Evolutionary conservation across 176 grass and related monocot genomes (phyloP).

Genomic region (Aegilops bicornis): DNA sequence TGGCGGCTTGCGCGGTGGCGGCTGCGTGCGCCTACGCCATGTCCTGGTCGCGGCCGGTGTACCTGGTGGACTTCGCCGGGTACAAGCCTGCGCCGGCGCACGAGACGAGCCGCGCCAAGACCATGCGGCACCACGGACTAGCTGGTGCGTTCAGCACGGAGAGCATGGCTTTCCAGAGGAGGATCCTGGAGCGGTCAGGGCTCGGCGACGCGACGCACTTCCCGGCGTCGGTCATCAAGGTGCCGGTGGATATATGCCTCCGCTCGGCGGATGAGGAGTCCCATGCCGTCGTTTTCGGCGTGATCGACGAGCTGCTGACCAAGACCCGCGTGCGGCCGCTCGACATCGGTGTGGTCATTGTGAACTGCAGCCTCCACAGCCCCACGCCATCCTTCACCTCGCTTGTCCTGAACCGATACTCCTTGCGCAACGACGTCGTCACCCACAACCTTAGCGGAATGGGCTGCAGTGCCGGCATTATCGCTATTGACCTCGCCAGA

Average conservation of each 20-base stretch:
- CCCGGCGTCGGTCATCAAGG: background rate
- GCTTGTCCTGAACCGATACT: slow-evolving; percentile 49
- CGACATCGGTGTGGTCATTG: slow-evolving; percentile 44
- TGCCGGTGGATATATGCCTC: slow-evolving; percentile 3
- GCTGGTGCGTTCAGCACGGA: background rate
- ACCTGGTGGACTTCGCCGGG: background rate
- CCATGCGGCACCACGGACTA: background rate
- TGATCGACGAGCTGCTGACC: slow-evolving; percentile 34
- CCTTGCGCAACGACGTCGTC: slow-evolving; percentile 31
- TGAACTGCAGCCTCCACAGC: slow-evolving; percentile 66
- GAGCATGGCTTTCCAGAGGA: background rate
- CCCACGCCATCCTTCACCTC: slow-evolving; percentile 62
- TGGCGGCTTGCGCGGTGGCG: background rate
- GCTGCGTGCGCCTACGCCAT: background rate
- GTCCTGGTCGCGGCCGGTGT: background rate
- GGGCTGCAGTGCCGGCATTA: slow-evolving; percentile 67
- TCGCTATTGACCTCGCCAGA: slow-evolving; percentile 63
- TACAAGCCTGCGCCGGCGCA: background rate
- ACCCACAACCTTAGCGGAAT: slow-evolving; percentile 64
- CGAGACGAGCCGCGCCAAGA: background rate
- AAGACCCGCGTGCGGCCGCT: background rate
- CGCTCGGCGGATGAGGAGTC: slow-evolving; percentile 46
- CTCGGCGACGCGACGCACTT: background rate
- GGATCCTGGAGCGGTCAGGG: background rate
- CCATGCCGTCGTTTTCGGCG: slow-evolving; percentile 46